These are phyloP conservation scores for Acacia pycnantha DNA, from an alignment of 331 rosid genomes.

Conservation along the genomic window DNA sequence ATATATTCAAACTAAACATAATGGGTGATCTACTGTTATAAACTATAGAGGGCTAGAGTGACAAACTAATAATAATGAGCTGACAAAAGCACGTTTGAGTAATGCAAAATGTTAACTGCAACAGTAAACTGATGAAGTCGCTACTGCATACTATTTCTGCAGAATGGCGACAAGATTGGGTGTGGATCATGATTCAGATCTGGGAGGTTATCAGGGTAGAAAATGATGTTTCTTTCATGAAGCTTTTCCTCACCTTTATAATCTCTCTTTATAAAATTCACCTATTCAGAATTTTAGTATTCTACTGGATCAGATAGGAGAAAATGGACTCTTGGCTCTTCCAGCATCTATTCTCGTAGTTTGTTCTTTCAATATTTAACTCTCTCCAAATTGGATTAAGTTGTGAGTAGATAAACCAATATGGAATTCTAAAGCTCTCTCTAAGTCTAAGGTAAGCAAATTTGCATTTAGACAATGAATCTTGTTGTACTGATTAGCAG, in stretches of 20 bases:
- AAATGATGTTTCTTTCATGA: not conserved
- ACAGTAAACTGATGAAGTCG: not conserved
- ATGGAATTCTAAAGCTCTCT: not conserved
- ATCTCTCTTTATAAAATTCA: not conserved
- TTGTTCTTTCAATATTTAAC: not conserved
- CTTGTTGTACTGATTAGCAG: not conserved
- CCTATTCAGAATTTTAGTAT: not conserved
- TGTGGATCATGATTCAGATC: not conserved
- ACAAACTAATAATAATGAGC: slow-evolving; percentile 23
- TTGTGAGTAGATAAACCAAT: not conserved
- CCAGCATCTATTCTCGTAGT: not conserved
- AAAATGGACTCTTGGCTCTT: not conserved
- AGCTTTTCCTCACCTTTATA: not conserved
- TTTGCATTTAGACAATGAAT: not conserved
- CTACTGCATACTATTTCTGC: slow-evolving; percentile 4
- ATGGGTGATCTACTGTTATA: not conserved
- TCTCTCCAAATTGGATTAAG: not conserved
- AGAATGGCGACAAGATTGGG: not conserved
- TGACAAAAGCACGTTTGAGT: not conserved
- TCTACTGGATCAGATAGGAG: not conserved
- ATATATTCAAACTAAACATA: slow-evolving; percentile 8
- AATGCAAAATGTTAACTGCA: not conserved
- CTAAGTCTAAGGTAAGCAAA: not conserved
- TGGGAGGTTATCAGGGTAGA: not conserved
- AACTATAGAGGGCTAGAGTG: not conserved